phyloP scores from a whole-genome alignment of 495 filamentous ascomycete genomes.

The Neurospora sp. region DNA sequence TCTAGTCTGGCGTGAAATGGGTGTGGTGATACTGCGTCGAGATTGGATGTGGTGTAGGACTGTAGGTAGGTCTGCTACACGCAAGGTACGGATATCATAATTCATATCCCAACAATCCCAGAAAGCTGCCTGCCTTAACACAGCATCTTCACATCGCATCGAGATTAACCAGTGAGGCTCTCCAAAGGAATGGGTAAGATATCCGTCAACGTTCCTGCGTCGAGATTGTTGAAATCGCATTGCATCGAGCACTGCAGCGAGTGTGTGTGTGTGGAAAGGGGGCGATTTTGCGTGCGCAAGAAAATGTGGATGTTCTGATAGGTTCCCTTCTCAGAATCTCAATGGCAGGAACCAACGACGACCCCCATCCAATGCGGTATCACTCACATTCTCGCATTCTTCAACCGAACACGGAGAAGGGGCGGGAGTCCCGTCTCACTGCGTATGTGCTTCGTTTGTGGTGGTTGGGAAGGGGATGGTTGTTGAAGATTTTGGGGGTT shows the following conservation, averaged over 20 bases:
- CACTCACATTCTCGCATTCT: background rate
- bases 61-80: background rate
- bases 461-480: background rate
- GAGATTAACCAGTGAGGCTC: background rate
- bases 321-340: background rate
- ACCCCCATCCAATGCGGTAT: background rate
- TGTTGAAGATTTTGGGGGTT: background rate
- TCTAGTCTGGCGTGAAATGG: background rate
- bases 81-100: background rate
- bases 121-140: background rate
- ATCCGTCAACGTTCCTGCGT: background rate
- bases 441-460: background rate
- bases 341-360: background rate
- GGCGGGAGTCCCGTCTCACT: background rate
- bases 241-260: background rate
- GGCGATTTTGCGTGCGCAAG: background rate
- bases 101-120: background rate
- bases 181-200: background rate
- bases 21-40: background rate
- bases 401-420: background rate
- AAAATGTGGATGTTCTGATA: background rate
- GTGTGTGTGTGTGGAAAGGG: background rate
- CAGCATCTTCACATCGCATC: background rate
- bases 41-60: background rate
- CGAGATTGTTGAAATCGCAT: background rate